These are phyloP conservation scores for Oryza rufipogon DNA, from an alignment of 176 grass and related monocot species.

Conservation along the genomic window DNA sequence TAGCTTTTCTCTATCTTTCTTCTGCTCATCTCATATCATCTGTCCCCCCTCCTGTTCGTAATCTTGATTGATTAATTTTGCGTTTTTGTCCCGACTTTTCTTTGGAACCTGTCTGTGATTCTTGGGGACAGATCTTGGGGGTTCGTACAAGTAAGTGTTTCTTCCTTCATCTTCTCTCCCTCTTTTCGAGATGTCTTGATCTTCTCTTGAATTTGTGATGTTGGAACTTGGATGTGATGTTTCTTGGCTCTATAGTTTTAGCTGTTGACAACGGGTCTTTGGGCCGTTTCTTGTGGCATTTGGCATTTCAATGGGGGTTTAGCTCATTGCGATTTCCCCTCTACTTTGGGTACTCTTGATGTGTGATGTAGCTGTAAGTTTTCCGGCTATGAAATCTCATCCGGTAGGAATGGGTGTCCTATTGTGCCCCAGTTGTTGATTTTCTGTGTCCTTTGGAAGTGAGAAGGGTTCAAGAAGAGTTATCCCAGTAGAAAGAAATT, in stretches of 20 bases:
- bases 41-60: not conserved
- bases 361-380: not conserved
- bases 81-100: not conserved
- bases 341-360: not conserved
- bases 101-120: not conserved
- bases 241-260: not conserved
- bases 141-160: not conserved
- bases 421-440: constrained; percentile 3
- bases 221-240: not conserved
- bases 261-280: not conserved
- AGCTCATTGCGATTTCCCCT: not conserved
- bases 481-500: not conserved
- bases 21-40: not conserved
- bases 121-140: constrained; percentile 24
- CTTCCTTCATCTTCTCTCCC: not conserved
- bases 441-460: not conserved
- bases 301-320: not conserved
- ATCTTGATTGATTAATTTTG: not conserved
- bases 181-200: not conserved
- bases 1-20: not conserved
- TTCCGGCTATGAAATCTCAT: not conserved
- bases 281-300: not conserved
- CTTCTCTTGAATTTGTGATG: not conserved
- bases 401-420: not conserved
- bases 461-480: not conserved